Conservation (phyloP, 2,329 filamentous ascomycete species). For the Coniella vitis region DNA sequence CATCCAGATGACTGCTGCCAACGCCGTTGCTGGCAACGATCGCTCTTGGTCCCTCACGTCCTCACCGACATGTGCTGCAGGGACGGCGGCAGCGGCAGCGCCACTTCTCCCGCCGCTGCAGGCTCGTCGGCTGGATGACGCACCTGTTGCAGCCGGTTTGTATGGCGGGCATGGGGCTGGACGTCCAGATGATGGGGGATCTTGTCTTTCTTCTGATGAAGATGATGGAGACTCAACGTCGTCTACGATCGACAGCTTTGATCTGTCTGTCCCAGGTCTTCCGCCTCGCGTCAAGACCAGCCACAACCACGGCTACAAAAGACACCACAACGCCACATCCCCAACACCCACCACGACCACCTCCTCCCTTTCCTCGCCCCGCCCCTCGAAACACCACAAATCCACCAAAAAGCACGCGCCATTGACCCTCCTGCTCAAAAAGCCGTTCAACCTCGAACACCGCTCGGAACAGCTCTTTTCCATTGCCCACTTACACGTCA, state of each 20-base stretch:
- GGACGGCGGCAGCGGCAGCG: background rate
- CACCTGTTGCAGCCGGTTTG: constrained; percentile 42
- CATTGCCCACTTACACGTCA: constrained; percentile 35
- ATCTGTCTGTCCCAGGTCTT: background rate
- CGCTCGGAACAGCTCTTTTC: constrained; percentile 52
- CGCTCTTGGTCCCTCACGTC: too few species aligned
- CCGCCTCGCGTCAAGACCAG: too few species aligned
- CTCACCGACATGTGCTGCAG: too few species aligned
- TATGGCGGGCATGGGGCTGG: too few species aligned
- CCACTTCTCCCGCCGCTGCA: constrained; percentile 28
- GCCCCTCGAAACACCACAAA: too few species aligned
- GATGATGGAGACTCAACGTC: too few species aligned
- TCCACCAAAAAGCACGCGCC: constrained; percentile 20
- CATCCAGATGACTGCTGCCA: constrained; percentile 11
- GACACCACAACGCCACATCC: too few species aligned
- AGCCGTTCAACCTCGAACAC: constrained; percentile 45
- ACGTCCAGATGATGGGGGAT: background rate
- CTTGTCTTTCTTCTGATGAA: background rate
- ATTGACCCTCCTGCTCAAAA: constrained; percentile 18
- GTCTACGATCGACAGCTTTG: background rate
- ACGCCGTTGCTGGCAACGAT: too few species aligned
- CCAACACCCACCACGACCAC: too few species aligned
- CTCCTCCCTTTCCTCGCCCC: too few species aligned
- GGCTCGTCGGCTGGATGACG: constrained; percentile 49
- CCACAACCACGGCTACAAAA: too few species aligned